These are phyloP conservation scores for Buddleja alternifolia DNA, from an alignment of 257 asterid species.

Conservation along the genomic window DNA sequence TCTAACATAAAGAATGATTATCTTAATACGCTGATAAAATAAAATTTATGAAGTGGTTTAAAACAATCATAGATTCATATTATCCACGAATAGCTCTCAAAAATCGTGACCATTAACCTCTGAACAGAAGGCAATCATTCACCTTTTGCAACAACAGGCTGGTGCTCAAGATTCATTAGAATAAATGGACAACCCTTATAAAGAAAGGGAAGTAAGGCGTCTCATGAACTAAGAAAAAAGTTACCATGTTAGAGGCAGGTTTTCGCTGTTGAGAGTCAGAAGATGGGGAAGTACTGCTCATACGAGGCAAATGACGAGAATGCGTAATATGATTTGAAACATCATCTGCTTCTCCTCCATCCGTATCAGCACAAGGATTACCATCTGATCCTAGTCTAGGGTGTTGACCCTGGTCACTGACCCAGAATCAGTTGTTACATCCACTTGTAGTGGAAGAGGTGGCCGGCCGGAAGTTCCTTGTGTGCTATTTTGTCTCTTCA, in stretches of 20 bases:
- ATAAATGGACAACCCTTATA: neutral
- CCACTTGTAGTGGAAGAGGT: constrained; percentile 52
- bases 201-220: neutral
- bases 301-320: constrained; percentile 44
- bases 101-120: neutral
- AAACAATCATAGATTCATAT: neutral
- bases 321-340: constrained; percentile 25
- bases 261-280: constrained; percentile 55
- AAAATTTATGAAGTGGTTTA: neutral
- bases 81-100: neutral
- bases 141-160: neutral
- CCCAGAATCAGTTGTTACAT: constrained; percentile 54
- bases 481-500: constrained; percentile 41
- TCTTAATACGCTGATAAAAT: neutral
- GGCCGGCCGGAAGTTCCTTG: constrained; percentile 45
- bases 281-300: constrained; percentile 58
- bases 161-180: neutral
- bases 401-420: constrained; percentile 53
- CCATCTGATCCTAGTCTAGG: constrained; percentile 55
- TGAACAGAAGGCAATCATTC: neutral
- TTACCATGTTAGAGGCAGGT: constrained; percentile 44
- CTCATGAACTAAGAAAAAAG: neutral
- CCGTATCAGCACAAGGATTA: constrained; percentile 42
- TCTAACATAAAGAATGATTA: neutral
- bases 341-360: constrained; percentile 43